phyloP scores from a whole-genome alignment of 2,329 filamentous ascomycete genomes.

The Sclerotinia spermophila region DNA sequence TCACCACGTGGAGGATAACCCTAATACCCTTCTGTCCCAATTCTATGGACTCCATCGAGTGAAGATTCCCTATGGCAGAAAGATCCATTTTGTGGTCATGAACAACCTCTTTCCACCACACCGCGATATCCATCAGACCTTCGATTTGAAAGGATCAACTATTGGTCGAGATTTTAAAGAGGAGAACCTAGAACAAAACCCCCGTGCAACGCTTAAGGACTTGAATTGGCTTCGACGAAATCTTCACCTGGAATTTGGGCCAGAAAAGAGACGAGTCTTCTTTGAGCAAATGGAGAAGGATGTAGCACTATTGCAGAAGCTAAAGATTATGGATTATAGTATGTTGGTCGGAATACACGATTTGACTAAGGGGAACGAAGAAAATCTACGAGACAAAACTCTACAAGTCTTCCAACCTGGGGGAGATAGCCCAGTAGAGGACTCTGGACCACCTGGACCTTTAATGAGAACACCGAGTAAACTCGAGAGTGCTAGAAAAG shows the following conservation, averaged over 20 bases:
- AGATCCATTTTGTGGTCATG: slow-evolving; percentile 99
- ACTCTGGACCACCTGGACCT: slow-evolving; percentile 47
- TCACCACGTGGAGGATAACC: slow-evolving; percentile 85
- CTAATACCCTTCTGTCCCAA: slow-evolving; percentile 93
- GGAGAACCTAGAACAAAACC: slow-evolving; percentile 82
- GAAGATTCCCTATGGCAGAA: slow-evolving; percentile 96
- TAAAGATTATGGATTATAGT: slow-evolving; percentile 99
- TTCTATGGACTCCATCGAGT: slow-evolving; percentile 97
- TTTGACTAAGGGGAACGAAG: slow-evolving; percentile 83
- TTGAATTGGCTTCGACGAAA: slow-evolving; percentile 91
- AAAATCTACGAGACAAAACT: slow-evolving; percentile 86
- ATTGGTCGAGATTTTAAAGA: slow-evolving; percentile 89
- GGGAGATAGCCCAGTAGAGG: slow-evolving; percentile 59
- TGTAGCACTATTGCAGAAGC: slow-evolving; percentile 76
- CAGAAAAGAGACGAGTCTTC: slow-evolving; percentile 83
- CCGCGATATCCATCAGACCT: slow-evolving; percentile 94
- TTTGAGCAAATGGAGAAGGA: slow-evolving; percentile 85
- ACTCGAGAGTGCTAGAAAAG: slow-evolving; percentile 85
- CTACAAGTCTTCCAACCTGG: slow-evolving; percentile 92
- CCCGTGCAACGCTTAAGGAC: slow-evolving; percentile 90
- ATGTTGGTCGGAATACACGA: slow-evolving; percentile 94
- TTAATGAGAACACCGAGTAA: slow-evolving; percentile 90
- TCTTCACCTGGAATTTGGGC: slow-evolving; percentile 80
- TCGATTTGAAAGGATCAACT: slow-evolving; percentile 94
- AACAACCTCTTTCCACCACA: slow-evolving; percentile 98